Evolutionary conservation across 306 rosid species (phyloP).

Genomic region (Cucurbita maxima): DNA sequence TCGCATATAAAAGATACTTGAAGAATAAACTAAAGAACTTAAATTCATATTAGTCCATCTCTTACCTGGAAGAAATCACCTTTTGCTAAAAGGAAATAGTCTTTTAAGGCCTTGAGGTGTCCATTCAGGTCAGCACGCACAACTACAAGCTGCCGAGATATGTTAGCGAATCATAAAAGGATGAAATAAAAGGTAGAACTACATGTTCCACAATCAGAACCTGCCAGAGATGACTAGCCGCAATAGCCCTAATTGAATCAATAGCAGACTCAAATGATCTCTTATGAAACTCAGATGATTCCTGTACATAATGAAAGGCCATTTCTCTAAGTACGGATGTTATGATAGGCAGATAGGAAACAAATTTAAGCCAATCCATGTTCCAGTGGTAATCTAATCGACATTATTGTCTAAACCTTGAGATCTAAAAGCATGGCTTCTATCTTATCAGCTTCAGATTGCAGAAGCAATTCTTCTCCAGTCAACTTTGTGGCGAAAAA

Average conservation of each 20-base stretch:
- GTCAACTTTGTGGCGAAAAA: constrained; percentile 31
- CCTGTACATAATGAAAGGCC: constrained; percentile 38
- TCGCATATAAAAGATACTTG: not conserved
- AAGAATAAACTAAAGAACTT: not conserved
- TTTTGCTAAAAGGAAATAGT: constrained; percentile 90
- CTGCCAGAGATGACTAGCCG: constrained; percentile 99
- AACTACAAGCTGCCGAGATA: constrained; percentile 77
- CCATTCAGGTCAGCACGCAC: constrained; percentile 94
- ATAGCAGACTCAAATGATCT: constrained; percentile 83
- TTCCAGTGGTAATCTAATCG: not conserved
- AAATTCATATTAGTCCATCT: constrained; percentile 9
- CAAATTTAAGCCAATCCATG: not conserved
- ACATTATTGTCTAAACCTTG: constrained; percentile 34
- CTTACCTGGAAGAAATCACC: constrained; percentile 97
- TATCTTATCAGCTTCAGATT: constrained; percentile 86
- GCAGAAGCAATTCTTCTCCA: constrained; percentile 84
- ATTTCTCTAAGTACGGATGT: not conserved
- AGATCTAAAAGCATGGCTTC: constrained; percentile 80
- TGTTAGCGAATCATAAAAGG: not conserved
- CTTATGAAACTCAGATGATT: constrained; percentile 81
- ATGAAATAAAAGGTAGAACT: not conserved
- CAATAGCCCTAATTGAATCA: constrained; percentile 74
- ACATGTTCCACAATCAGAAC: constrained; percentile 26
- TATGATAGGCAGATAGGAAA: not conserved
- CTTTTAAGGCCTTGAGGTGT: constrained; percentile 85